Evolutionary conservation across 495 filamentous ascomycete species (phyloP).

Genomic region (Friedmanniomyces endolithicus): DNA sequence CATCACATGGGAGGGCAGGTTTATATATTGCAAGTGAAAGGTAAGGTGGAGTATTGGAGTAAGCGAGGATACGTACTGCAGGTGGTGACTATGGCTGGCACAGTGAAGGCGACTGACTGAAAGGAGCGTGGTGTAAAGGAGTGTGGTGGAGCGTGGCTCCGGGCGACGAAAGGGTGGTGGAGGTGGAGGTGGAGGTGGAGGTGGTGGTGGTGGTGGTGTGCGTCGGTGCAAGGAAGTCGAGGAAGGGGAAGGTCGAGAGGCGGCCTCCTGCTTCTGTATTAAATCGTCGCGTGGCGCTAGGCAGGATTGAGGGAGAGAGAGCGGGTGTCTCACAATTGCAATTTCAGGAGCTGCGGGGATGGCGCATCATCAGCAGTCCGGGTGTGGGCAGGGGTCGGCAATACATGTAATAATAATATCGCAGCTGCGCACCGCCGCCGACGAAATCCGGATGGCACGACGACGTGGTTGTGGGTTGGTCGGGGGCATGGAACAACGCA

Average conservation of each 20-base stretch:
- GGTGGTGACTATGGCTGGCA: neutral
- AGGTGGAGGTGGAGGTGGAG: neutral
- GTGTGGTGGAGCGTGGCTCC: neutral
- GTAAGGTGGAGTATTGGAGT: neutral
- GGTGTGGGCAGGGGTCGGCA: no score
- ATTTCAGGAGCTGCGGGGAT: no score
- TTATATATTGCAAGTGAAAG: neutral
- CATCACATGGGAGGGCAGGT: neutral
- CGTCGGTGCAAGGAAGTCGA: neutral
- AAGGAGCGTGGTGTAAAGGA: neutral
- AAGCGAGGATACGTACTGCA: neutral
- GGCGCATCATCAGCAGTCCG: no score
- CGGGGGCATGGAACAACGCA: no score
- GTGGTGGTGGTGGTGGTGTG: neutral
- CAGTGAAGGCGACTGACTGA: constrained; percentile 5
- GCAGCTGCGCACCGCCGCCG: no score
- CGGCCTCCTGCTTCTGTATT: neutral
- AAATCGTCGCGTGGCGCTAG: no score
- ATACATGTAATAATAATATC: no score
- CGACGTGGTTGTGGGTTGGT: no score
- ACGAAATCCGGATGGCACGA: no score
- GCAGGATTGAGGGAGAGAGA: neutral
- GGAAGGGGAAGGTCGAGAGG: neutral
- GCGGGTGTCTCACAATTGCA: neutral
- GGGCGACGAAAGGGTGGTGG: neutral